A percentile compares a stretch with the other conserved stretches of the same genome.
These are phyloP conservation scores for Pythium phragmiticola DNA, from an alignment of 352 stramenopile species.

Conservation along the genomic window DNA sequence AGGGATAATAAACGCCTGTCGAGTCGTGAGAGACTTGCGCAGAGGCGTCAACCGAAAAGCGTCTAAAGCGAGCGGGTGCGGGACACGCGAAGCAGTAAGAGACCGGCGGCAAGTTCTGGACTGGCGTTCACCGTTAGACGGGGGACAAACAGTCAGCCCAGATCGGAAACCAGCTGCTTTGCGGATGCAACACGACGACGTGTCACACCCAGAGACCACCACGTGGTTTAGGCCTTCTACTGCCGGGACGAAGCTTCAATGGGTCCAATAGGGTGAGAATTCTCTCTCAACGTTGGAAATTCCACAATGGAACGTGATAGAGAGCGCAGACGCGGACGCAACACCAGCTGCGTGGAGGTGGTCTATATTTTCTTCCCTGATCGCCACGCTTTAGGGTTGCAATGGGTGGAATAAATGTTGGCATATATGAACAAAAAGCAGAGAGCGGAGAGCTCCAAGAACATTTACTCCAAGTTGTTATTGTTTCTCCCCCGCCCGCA, in stretches of 20 bases:
- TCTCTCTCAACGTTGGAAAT: neutral
- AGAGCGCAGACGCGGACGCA: neutral
- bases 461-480: constrained; percentile 3
- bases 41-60: neutral
- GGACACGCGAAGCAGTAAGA: constrained; percentile 4
- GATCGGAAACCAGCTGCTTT: constrained; percentile 10
- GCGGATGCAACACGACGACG: constrained; percentile 16
- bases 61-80: neutral
- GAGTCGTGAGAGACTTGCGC: constrained; percentile 5
- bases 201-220: constrained; percentile 13
- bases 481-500: constrained; percentile 14
- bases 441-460: constrained; percentile 6
- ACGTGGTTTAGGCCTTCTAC: constrained; percentile 3
- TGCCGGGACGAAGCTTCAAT: neutral
- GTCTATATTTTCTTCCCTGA: neutral
- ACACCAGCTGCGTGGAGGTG: neutral
- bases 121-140: constrained; percentile 7
- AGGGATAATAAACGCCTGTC: constrained; percentile 2
- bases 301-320: neutral
- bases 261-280: neutral
- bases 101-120: constrained; percentile 24
- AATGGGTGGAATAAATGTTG: constrained; percentile 5
- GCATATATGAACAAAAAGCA: constrained; percentile 10
- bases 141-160: neutral
- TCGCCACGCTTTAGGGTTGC: constrained; percentile 1